Percentiles rank a stretch among this genome's conserved stretches.
phyloP scores from a whole-genome alignment of 139 green algal species.

The Pleodorina starrii region DNA sequence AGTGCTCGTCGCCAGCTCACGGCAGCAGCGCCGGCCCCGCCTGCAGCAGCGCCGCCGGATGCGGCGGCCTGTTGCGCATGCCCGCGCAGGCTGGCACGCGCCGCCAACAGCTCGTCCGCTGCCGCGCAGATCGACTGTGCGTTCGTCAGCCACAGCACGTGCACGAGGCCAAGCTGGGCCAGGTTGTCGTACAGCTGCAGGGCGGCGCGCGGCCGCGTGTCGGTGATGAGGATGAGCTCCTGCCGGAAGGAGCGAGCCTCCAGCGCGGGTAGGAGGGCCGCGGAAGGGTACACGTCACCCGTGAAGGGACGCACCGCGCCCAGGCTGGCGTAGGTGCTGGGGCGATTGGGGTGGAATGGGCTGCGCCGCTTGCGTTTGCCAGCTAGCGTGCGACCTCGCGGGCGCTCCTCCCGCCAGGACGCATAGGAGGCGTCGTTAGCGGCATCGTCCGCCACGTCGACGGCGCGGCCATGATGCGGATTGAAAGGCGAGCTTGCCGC shows the following conservation, averaged over 20 bases:
- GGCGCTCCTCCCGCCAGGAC: background rate
- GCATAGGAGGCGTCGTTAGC: too few relatives aligned
- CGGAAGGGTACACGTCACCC: background rate
- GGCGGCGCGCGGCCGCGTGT: conserved; percentile 14
- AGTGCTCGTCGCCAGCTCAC: background rate
- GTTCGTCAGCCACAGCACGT: conserved; percentile 39
- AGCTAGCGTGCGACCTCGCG: background rate
- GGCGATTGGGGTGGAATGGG: background rate
- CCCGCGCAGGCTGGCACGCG: background rate
- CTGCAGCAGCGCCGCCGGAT: background rate
- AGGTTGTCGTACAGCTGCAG: conserved; percentile 30
- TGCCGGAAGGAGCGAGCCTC: background rate
- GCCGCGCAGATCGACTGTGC: background rate
- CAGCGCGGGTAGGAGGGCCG: conserved; percentile 2
- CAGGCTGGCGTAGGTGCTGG: background rate
- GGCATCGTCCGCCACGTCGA: background rate
- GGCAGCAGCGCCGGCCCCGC: background rate
- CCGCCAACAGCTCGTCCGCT: background rate
- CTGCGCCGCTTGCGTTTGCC: background rate
- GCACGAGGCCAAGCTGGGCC: conserved; percentile 26
- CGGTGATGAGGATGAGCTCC: conserved; percentile 39
- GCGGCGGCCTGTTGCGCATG: background rate
- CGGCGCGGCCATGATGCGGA: background rate
- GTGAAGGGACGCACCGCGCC: conserved; percentile 22
- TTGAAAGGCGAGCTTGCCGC: background rate